These are phyloP conservation scores for Oidiodendron maius DNA, from an alignment of 495 filamentous ascomycete genomes.

Conservation along the genomic window DNA sequence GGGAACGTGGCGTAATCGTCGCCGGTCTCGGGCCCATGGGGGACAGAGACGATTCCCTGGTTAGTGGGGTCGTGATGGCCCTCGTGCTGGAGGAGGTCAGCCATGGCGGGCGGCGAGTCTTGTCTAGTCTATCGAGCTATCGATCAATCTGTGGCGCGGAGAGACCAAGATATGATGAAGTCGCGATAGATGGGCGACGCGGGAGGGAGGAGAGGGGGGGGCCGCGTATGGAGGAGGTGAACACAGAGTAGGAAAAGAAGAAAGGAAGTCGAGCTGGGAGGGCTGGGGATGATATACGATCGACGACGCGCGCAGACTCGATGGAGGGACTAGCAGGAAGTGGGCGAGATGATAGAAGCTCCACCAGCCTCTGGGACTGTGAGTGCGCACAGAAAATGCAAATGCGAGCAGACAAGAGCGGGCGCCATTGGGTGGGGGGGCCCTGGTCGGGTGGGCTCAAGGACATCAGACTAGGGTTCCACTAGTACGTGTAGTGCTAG, in stretches of 20 bases:
- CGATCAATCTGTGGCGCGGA: too few relatives aligned
- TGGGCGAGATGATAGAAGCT: not conserved
- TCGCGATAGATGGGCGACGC: not conserved
- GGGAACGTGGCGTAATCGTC: constrained; percentile 7
- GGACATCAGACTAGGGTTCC: too few relatives aligned
- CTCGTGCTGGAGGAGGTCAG: constrained; percentile 11
- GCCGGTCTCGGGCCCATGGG: constrained; percentile 24
- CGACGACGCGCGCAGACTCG: not conserved
- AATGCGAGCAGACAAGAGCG: too few relatives aligned
- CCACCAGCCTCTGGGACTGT: not conserved
- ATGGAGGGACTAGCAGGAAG: not conserved
- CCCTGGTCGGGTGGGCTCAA: too few relatives aligned
- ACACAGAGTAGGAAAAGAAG: not conserved
- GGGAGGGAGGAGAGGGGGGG: not conserved
- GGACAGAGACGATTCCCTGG: constrained; percentile 11
- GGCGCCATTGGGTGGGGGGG: too few relatives aligned
- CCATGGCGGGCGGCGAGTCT: constrained; percentile 11
- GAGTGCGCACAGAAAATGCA: too few relatives aligned
- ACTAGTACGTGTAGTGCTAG: too few relatives aligned
- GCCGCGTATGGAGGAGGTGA: not conserved
- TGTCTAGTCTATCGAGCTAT: too few relatives aligned
- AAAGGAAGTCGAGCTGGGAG: not conserved
- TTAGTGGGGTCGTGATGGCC: constrained; percentile 18
- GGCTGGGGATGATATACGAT: not conserved
- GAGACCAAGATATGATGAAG: too few relatives aligned